Base-by-base conservation (phyloP, 1,139 yeast genomes). In the Lodderomyces orthopsilosis region DNA sequence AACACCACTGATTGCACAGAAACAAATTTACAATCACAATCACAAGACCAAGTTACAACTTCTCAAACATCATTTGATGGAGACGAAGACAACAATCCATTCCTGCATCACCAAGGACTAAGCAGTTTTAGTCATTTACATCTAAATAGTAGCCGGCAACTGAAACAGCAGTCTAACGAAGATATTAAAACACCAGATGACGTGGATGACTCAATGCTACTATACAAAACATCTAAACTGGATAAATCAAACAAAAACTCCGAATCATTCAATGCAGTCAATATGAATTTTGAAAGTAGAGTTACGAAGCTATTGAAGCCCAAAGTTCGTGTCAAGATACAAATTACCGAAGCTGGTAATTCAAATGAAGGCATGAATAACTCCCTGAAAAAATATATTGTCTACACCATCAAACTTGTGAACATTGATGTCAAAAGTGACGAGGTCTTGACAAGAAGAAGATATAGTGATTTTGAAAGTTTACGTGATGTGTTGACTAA, bases 401-500 rank as follows among this genome's bases (percentile, higher is more conserved):
- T 88, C 0, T 93, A 93, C 61, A 83, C 95, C 10, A 88, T 93
- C 47, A 77, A 77, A 50, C 64, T 79, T 17, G 66, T 80, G 35
- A 60, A 60, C 41, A 58, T 56, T 17, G 62, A 61, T 38, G 50
- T 58, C 3, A 28, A 34, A 5, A 38, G 40, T 38, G 42, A 45
- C 27, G 83, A 80, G 41, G 58, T 76, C 12, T 74, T 79, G 27
- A 91, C 91, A 1, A 72, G 91, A 45, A 73, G 98, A 53, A 70
- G 98, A 35, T 93, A 93, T 63, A 86, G 95, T 40, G 98, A 93
- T 59, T 93, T 93, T 61, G 98, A 89, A 55, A 79, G 87, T 45
- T 73, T 93, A 35, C 68, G 97, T 45, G 82, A 75, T 32, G 77
- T 84, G 3, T 71, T 93, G 21, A 70, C 82, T 6, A 81, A 81